phyloP scores from a whole-genome alignment of 2,329 filamentous ascomycete species.

The Calonectria hongkongensis region DNA sequence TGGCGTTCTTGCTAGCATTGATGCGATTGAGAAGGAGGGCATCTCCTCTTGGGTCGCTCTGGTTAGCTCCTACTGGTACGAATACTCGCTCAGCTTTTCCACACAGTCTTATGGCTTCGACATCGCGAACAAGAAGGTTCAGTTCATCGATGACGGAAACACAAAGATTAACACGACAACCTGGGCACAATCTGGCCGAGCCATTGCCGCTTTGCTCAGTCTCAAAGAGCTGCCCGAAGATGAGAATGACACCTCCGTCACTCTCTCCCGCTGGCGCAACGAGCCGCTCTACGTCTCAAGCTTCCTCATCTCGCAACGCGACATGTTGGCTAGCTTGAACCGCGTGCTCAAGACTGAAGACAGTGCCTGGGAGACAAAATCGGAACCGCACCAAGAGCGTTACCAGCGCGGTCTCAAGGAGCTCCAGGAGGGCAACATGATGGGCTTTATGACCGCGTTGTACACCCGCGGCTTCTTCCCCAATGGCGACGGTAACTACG shows the following conservation, averaged over 20 bases:
- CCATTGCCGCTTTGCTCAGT: constrained; percentile 69
- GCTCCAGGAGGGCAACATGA: constrained; percentile 63
- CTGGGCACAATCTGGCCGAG: constrained; percentile 72
- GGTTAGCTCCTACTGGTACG: constrained; percentile 74
- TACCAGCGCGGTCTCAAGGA: constrained; percentile 65
- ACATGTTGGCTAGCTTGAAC: constrained; percentile 77
- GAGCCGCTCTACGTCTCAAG: constrained; percentile 70
- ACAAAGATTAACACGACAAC: constrained; percentile 65
- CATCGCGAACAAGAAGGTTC: constrained; percentile 63
- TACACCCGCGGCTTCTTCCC: constrained; percentile 72
- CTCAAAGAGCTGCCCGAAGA: constrained; percentile 65
- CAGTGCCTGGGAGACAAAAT: constrained; percentile 74
- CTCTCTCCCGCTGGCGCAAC: constrained; percentile 65
- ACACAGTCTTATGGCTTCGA: constrained; percentile 68
- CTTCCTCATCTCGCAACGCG: constrained; percentile 75
- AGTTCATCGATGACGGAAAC: constrained; percentile 69
- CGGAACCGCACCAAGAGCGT: constrained; percentile 67
- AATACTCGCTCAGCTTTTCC: constrained; percentile 66
- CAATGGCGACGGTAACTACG: constrained; percentile 54
- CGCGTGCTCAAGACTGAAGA: constrained; percentile 74
- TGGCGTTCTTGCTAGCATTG: constrained; percentile 48
- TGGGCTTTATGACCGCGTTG: constrained; percentile 68
- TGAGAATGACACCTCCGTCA: constrained; percentile 53
- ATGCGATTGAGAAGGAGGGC: constrained; percentile 63
- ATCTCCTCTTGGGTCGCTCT: constrained; percentile 66